Percentiles rank a stretch among this genome's conserved stretches.
phyloP scores from a whole-genome alignment of 176 grass and related monocot genomes.

The Elaeis guineensis region DNA sequence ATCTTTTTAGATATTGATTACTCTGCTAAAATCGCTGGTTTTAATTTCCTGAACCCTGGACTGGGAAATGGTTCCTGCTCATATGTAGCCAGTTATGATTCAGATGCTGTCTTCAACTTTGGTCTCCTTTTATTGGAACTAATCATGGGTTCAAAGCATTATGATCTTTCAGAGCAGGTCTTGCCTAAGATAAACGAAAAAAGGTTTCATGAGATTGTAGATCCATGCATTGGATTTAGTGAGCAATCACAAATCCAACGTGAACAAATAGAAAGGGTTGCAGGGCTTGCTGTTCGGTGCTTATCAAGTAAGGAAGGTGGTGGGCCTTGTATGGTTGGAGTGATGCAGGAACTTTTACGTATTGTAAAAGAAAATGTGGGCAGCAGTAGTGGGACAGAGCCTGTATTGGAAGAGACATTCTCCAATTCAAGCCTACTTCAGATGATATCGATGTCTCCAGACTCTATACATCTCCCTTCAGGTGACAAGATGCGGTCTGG shows the following conservation, averaged over 20 bases:
- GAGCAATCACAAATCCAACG: slow-evolving; percentile 54
- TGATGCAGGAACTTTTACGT: slow-evolving; percentile 56
- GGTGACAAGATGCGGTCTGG: too few relatives aligned
- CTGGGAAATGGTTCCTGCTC: slow-evolving; percentile 26
- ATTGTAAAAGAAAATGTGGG: slow-evolving; percentile 48
- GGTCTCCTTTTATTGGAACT: slow-evolving; percentile 69
- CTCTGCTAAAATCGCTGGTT: slow-evolving; percentile 60
- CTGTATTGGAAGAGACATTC: slow-evolving; percentile 70
- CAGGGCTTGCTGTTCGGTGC: slow-evolving; percentile 56
- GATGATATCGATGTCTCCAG: slow-evolving; percentile 97
- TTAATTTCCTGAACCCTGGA: slow-evolving; percentile 36
- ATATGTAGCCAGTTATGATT: slow-evolving; percentile 25
- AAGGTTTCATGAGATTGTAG: slow-evolving; percentile 67
- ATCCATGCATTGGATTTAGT: slow-evolving; percentile 50
- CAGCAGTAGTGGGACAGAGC: slow-evolving; percentile 81
- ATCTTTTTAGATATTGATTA: slow-evolving; percentile 52
- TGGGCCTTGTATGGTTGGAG: slow-evolving; percentile 38
- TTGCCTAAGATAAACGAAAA: slow-evolving; percentile 56
- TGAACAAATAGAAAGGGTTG: slow-evolving; percentile 61
- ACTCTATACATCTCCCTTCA: slow-evolving; percentile 25
- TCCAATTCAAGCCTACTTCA: slow-evolving; percentile 86
- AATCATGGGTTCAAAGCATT: slow-evolving; percentile 47
- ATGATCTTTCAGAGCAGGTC: slow-evolving; percentile 40
- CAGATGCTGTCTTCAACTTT: slow-evolving; percentile 61
- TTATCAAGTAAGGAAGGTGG: slow-evolving; percentile 48